Evolutionary conservation across 306 rosid genomes (phyloP).

Genomic region (Pterocarpus macrocarpus): DNA sequence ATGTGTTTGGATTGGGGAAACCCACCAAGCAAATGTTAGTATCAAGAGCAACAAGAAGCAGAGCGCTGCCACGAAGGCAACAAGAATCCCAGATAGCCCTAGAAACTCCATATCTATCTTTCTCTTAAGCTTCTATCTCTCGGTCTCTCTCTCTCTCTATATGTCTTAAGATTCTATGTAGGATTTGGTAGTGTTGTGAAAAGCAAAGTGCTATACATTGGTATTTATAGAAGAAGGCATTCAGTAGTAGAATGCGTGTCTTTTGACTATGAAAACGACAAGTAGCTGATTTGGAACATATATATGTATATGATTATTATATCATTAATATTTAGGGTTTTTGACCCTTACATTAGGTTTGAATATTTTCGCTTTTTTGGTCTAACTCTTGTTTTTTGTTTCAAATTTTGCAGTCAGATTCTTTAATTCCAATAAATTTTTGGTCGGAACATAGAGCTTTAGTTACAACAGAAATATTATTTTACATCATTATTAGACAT

Average conservation of each 20-base stretch:
- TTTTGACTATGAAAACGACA: constrained; percentile 50
- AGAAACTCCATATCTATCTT: constrained; percentile 47
- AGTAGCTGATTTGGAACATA: not conserved
- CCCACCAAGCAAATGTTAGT: constrained; percentile 61
- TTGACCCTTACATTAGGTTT: constrained; percentile 34
- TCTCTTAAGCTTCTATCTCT: constrained; percentile 14
- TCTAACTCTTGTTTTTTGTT: no score
- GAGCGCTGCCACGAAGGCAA: constrained; percentile 35
- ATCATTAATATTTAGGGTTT: not conserved
- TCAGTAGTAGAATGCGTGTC: constrained; percentile 44
- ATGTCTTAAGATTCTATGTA: not conserved
- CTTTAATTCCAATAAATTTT: no score
- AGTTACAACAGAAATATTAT: no score
- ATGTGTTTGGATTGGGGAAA: constrained; percentile 60
- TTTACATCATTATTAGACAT: no score
- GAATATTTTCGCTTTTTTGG: not conserved
- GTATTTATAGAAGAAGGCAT: constrained; percentile 60
- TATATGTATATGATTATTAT: not conserved
- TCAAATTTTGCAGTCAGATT: no score
- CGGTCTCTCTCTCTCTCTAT: not conserved
- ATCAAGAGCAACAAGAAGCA: constrained; percentile 46
- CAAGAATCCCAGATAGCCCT: constrained; percentile 35
- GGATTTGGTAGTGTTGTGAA: constrained; percentile 31
- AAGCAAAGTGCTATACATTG: not conserved
- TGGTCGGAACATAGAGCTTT: no score